Evolutionary conservation across 331 rosid genomes (phyloP).

Genomic region (Rosa hybrid): DNA sequence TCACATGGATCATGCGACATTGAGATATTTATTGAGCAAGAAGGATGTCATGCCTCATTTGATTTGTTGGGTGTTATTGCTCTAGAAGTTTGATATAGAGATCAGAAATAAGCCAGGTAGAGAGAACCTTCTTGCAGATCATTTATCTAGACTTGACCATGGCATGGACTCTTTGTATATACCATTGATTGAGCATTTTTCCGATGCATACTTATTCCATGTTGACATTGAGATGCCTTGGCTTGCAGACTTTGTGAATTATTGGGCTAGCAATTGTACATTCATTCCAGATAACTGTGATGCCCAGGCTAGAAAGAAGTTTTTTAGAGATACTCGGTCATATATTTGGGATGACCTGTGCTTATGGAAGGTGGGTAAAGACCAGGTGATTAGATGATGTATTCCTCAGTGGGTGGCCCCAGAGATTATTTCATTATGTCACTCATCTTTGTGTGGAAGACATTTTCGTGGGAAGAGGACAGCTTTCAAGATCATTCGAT

Average conservation of each 20-base stretch:
- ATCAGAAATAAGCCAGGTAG: background rate
- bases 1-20: background rate
- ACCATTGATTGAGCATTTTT: too few relatives aligned
- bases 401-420: too few relatives aligned
- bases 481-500: background rate
- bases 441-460: background rate
- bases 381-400: too few relatives aligned
- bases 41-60: background rate
- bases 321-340: too few relatives aligned
- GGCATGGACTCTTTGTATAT: background rate
- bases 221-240: too few relatives aligned
- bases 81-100: background rate
- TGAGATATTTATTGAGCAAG: background rate
- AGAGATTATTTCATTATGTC: too few relatives aligned
- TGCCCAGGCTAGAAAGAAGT: too few relatives aligned
- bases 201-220: background rate
- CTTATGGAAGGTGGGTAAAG: too few relatives aligned
- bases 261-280: too few relatives aligned
- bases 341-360: too few relatives aligned
- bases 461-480: background rate
- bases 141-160: background rate
- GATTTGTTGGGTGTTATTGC: background rate
- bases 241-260: too few relatives aligned
- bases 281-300: too few relatives aligned
- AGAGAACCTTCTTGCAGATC: background rate